Base-by-base conservation (phyloP, 1,139 yeast species). In the Yamadazyma aaseri region DNA sequence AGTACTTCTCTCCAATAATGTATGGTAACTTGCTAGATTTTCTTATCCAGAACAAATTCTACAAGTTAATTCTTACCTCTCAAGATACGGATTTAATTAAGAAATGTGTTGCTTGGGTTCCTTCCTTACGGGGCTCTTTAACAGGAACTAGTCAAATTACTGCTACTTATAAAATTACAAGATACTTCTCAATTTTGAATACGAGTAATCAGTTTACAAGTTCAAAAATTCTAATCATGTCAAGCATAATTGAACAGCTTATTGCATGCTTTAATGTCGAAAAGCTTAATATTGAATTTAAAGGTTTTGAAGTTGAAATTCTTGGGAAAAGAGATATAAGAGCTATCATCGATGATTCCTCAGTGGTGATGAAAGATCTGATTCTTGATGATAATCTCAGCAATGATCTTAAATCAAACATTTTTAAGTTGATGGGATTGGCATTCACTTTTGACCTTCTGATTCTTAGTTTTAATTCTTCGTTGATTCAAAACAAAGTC, bases 361-460 rank as follows among this genome's bases (percentile, higher is more conserved):
- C 68, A 2, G 51, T 42, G 1, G 23, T 40, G 7, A 53, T 65
- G 14, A 49, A 57, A 7, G n/a, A 13, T 9, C 8, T 18, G n/a
- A 12, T 20, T 9, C 15, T 14, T n/a, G 10, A 4, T 16, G 17
- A 32, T 17, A 12, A 12, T n/a, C 21, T 28, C n/a, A 12, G 10
- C 14, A 25, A 18, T 14, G 9, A 21, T n/a, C 24, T 13, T 4
- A 14, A 29, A 2, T n/a, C 29, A 5, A 16, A 28, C 14, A 8
- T 34, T 0, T 54, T 69, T 39, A 47, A 59, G n/a, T 63, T 81
- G 5, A 57, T 80, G 9, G 52, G 67, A 0, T 51, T 63, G 11
- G 68, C 81, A 13, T 50, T 82, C 17, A 55, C 63, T 26, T 81
- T 74, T 51, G 94, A 84, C 51, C 60, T 81, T 13, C 51, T 71